Evolutionary conservation across 78 protist genomes (phyloP), one percentile per base, ranked within the genome.

Genomic region (Dictyostelium capitatum): DNA sequence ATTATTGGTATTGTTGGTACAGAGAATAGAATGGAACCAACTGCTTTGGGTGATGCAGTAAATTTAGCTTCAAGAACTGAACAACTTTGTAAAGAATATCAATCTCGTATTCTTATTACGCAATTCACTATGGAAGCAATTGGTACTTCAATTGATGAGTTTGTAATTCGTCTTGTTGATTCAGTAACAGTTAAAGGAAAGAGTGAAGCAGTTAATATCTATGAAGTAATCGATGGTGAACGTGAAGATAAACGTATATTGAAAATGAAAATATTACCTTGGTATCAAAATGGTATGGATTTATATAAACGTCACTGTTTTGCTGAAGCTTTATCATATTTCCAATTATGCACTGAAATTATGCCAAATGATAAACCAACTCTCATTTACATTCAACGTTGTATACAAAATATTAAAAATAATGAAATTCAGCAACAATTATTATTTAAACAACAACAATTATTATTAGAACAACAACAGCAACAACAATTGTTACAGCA

Each of bases 31-130:
- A 80, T 82, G 91, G 96, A 92, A 17, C 89, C 87, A 47, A 92
- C 96, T 7, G 96, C 89, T 14, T 62, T 92, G 25, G 96, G 96
- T 17, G 96, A 92, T 51, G 92, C 91, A 0, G 96, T 92, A 2
- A 92, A 92, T 77, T 25, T 92, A 10, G 96, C 96, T 0, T 92
- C 96, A 6, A 77, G 96, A 57, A 92, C 89, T 59, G 96, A 92
- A 56, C 82, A 67, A 53, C 91, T 92, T 30, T 82, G 91, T 46
- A 92, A 92, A 62, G 82, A 83, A 37, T 92, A 92, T 59, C 87
- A 78, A 51, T 83, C 82, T 20, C 43, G 91, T 30, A 83, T 82
- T 25, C 28, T 92, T 19, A 82, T 92, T 50, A 92, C 91, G 15
- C 93, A 92, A 30, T 84, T 73, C 77, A 92, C 96, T 6, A 32